Base-by-base conservation (phyloP, 1,139 yeast species). In the Kurtzmaniella natalensis region DNA sequence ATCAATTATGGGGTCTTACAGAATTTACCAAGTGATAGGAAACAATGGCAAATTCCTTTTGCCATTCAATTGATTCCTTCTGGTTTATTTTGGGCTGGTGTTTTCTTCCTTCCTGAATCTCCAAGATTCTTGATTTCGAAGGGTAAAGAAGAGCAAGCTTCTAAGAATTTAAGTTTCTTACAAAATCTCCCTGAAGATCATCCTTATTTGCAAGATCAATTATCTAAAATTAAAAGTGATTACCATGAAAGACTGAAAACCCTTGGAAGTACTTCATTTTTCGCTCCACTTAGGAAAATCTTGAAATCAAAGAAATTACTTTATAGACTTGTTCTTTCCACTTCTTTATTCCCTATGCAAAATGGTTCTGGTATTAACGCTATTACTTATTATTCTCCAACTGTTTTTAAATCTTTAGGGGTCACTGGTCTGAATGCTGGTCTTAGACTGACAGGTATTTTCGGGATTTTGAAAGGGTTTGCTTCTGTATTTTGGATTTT, bases 381-480 rank as follows among this genome's bases (percentile, higher is more conserved):
- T 17, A 51, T 60, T 28, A 57, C 58, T 4, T 59, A 60, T 36
- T 60, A 60, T 36, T 58, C 64, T 5, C 61, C 61, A 2, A 48
- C 61, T 0, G 55, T 61, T 28, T 55, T 61, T 41, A 51, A 54
- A 35, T 55, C 62, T 3, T 47, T 60, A 26, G 66, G 66, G 10
- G 50, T 59, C 2, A 45, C 36, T 30, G 61, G 62, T 1, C 37
- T 56, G 4, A 51, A 53, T 33, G 66, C 79, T 2, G 66, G 77
- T 1, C 59, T 77, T 30, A 59, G 73, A 30, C 70, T 80, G 10
- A 78, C 83, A 3, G 82, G 82, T 38, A 64, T 76, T 30, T 77
- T 76, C 51, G 78, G 82, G 25, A 57, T 75, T 21, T 56, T 71
- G 28, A 74, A 75, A 43, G 67, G 70, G 7, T 47, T 59, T 4